These are phyloP conservation scores for Euryodendron excelsum DNA, from an alignment of 148 eudicot species.

Conservation along the genomic window DNA sequence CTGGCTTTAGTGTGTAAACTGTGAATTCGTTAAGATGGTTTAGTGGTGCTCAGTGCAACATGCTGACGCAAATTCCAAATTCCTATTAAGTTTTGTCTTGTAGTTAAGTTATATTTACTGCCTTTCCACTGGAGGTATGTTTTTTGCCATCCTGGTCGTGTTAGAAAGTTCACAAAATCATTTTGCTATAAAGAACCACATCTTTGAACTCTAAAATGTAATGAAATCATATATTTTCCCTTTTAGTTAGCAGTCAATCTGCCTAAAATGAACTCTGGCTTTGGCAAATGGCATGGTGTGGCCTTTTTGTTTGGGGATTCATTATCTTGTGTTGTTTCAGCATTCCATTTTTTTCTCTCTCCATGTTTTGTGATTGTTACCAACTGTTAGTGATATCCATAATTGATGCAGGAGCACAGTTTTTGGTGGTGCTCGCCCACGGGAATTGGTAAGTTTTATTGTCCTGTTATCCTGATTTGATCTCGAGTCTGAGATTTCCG, in stretches of 20 bases:
- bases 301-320: neutral
- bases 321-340: neutral
- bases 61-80: no score
- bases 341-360: neutral
- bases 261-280: neutral
- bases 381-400: constrained; percentile 1
- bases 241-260: neutral
- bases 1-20: neutral
- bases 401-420: constrained; percentile 46
- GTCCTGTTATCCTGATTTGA: neutral
- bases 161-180: neutral
- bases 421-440: constrained; percentile 84
- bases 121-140: neutral
- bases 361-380: neutral
- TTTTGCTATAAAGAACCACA: neutral
- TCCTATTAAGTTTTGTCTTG: neutral
- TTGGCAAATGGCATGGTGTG: neutral
- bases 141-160: neutral
- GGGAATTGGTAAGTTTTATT: constrained; percentile 62
- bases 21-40: neutral
- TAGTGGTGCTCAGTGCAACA: neutral
- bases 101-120: neutral
- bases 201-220: neutral
- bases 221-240: neutral
- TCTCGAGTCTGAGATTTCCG: neutral